A percentile compares a stretch with the other conserved stretches of the same genome.
These are phyloP conservation scores for Royoungia palumana DNA, from an alignment of 768 basidiomycete species.

Conservation along the genomic window DNA sequence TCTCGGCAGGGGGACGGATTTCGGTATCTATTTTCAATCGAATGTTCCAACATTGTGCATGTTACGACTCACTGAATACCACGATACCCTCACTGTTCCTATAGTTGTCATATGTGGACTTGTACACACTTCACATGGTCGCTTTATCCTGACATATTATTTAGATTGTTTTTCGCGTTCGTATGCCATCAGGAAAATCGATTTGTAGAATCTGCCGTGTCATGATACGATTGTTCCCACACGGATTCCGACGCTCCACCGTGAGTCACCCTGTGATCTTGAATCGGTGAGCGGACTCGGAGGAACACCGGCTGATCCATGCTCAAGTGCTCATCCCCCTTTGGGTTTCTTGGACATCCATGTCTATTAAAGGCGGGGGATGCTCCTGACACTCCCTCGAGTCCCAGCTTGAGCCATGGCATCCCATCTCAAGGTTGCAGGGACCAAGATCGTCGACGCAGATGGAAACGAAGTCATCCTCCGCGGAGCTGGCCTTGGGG, in stretches of 20 bases:
- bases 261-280: too few relatives aligned
- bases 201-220: constrained; percentile 20
- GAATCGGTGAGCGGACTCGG: too few relatives aligned
- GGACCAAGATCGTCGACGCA: constrained; percentile 58
- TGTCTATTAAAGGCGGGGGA: neutral
- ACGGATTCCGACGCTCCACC: too few relatives aligned
- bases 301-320: too few relatives aligned
- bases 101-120: constrained; percentile 27
- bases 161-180: constrained; percentile 15
- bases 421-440: constrained; percentile 53
- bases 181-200: constrained; percentile 5
- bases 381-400: neutral
- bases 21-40: constrained; percentile 29
- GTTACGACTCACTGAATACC: constrained; percentile 29
- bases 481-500: constrained; percentile 74
- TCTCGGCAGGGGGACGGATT: constrained; percentile 17
- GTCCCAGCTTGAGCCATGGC: constrained; percentile 11
- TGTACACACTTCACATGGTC: constrained; percentile 16
- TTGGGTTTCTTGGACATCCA: too few relatives aligned
- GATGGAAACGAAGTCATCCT: constrained; percentile 56
- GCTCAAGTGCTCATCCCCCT: too few relatives aligned
- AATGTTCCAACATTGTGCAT: constrained; percentile 32
- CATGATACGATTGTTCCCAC: too few relatives aligned
- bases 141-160: constrained; percentile 16
- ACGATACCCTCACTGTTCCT: constrained; percentile 34